A percentile compares a stretch with the other conserved stretches of the same genome.
Conservation (phyloP, 2,329 filamentous ascomycete genomes). For the Phialocephala subalpina region DNA sequence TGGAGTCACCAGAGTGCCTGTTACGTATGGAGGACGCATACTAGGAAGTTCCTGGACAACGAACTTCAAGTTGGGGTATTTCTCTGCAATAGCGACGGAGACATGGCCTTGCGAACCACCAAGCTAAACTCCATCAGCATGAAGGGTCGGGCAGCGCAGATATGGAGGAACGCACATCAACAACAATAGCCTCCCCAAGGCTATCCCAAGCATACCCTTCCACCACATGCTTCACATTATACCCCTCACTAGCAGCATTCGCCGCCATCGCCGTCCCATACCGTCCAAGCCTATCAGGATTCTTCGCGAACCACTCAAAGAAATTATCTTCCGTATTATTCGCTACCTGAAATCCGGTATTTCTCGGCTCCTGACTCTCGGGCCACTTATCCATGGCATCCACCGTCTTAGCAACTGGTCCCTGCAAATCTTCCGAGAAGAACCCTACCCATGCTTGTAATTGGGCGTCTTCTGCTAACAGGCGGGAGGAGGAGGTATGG, state of each 20-base stretch:
- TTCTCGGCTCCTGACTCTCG: slow-evolving; percentile 44
- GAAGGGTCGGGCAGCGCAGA: background rate
- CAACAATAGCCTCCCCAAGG: slow-evolving; percentile 36
- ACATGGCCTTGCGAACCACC: slow-evolving; percentile 40
- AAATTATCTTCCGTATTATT: slow-evolving; percentile 12
- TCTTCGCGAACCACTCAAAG: slow-evolving; percentile 22
- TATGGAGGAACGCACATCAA: slow-evolving; percentile 36
- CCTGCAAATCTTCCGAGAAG: slow-evolving; percentile 44
- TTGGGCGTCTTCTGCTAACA: slow-evolving; percentile 46
- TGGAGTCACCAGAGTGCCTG: slow-evolving; percentile 37
- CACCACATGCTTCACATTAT: slow-evolving; percentile 33
- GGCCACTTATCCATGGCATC: slow-evolving; percentile 42
- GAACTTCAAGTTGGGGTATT: slow-evolving; percentile 38
- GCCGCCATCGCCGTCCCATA: slow-evolving; percentile 46
- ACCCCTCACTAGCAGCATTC: slow-evolving; percentile 36
- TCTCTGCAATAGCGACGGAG: slow-evolving; percentile 37
- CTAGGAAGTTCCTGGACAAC: slow-evolving; percentile 39
- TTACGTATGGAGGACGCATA: slow-evolving; percentile 53
- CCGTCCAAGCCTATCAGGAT: slow-evolving; percentile 38
- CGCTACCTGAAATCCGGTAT: slow-evolving; percentile 40
- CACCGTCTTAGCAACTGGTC: slow-evolving; percentile 43
- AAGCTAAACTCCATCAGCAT: slow-evolving; percentile 16
- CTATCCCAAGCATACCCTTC: slow-evolving; percentile 40
- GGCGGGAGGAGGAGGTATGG: slow-evolving; percentile 48
- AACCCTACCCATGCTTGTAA: slow-evolving; percentile 45